Conservation (phyloP, 2,329 filamentous ascomycete genomes). For the Paecilomyces dactylethromorphus region DNA sequence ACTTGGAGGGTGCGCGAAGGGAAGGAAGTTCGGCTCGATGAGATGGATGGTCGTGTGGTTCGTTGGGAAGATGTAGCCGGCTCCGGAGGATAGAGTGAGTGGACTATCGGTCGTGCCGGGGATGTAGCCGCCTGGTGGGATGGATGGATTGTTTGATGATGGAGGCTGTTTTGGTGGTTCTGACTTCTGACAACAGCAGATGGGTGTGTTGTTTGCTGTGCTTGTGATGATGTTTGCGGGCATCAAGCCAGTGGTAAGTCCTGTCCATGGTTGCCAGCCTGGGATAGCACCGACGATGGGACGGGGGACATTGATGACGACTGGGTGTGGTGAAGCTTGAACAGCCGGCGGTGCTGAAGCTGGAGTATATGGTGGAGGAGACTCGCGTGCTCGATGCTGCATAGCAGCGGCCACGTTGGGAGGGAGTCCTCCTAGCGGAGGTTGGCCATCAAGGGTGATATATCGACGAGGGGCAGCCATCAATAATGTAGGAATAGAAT, state of each 20-base stretch:
- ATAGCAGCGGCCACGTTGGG: constrained; percentile 10
- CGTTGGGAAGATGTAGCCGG: constrained; percentile 55
- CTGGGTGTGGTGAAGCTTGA: constrained; percentile 1
- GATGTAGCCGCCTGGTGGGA: constrained; percentile 49
- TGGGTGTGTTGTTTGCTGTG: constrained; percentile 5
- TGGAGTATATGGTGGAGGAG: constrained; percentile 1
- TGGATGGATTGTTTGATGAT: constrained; percentile 22
- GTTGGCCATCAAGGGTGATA: constrained; percentile 21
- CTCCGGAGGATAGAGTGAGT: constrained; percentile 46
- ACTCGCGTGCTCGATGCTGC: not conserved
- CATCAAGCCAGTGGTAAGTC: not conserved
- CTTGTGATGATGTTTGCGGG: constrained; percentile 5
- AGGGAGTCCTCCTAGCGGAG: constrained; percentile 24
- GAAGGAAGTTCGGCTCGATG: constrained; percentile 37
- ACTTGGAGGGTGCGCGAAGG: constrained; percentile 21
- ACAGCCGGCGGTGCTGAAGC: not conserved
- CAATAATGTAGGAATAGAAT: not conserved
- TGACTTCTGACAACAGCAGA: constrained; percentile 7
- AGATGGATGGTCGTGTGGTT: constrained; percentile 57
- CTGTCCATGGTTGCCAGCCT: constrained; percentile 6
- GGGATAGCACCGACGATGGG: constrained; percentile 1
- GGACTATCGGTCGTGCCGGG: constrained; percentile 51
- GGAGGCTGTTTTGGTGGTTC: constrained; percentile 4
- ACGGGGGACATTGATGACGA: not conserved
- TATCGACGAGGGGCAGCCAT: constrained; percentile 11